A percentile compares a stretch with the other conserved stretches of the same genome.
Evolutionary conservation across 305 asterid species (phyloP).

Genomic region (Caryopteris hybrid): DNA sequence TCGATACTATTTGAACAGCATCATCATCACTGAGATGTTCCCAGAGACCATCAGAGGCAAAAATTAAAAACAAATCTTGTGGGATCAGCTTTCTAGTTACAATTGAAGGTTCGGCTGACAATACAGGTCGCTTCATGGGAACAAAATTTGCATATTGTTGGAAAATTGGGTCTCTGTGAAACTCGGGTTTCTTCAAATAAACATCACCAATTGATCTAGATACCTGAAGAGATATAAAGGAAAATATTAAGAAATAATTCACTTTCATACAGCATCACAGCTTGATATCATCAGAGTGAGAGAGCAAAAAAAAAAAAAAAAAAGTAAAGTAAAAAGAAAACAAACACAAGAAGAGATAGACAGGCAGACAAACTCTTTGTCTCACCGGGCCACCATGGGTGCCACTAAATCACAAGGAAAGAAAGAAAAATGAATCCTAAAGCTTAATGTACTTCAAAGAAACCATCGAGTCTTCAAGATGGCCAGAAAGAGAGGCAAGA

Average conservation of each 20-base stretch:
- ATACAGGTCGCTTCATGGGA: slow-evolving; percentile 75
- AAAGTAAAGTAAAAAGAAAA: background rate
- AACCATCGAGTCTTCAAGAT: slow-evolving; percentile 25
- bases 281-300: too few relatives aligned
- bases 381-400: slow-evolving; percentile 28
- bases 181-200: slow-evolving; percentile 87
- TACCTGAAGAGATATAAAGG: slow-evolving; percentile 46
- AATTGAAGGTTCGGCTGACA: slow-evolving; percentile 91
- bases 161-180: slow-evolving; percentile 68
- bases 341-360: background rate
- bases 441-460: slow-evolving; percentile 31
- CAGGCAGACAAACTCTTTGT: slow-evolving; percentile 16
- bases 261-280: too few relatives aligned
- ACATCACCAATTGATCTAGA: slow-evolving; percentile 96
- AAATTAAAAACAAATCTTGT: slow-evolving; percentile 75
- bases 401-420: slow-evolving; percentile 38
- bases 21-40: slow-evolving; percentile 79
- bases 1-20: slow-evolving; percentile 77
- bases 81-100: slow-evolving; percentile 70
- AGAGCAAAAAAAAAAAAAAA: background rate
- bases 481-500: slow-evolving; percentile 28
- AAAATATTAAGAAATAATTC: background rate
- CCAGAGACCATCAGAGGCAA: slow-evolving; percentile 99
- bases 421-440: slow-evolving; percentile 35
- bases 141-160: slow-evolving; percentile 51